A percentile compares a stretch with the other conserved stretches of the same genome.
Conservation (phyloP, 202 grass and related monocot genomes). For the Bolboschoenoplectus hybrid region DNA sequence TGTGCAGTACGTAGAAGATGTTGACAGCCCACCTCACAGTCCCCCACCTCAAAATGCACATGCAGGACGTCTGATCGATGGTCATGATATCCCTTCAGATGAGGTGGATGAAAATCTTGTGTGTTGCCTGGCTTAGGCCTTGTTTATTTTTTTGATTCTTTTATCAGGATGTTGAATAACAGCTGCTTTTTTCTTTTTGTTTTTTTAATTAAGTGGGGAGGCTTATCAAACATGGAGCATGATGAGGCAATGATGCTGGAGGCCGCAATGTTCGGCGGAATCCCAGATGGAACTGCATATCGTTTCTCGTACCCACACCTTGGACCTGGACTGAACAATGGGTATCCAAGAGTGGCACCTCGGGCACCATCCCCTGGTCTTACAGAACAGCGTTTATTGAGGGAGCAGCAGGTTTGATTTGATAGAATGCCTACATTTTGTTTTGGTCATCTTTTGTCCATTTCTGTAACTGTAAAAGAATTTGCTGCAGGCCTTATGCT, state of each 20-base stretch:
- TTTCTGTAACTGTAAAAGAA: not conserved
- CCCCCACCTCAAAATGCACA: conserved; percentile 43
- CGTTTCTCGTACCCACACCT: conserved; percentile 59
- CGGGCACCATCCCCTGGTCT: conserved; percentile 67
- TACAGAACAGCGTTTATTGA: conserved; percentile 80
- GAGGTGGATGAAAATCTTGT: conserved; percentile 50
- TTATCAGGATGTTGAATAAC: conserved; percentile 31
- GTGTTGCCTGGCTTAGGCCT: conserved; percentile 29
- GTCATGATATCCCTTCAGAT: conserved; percentile 51
- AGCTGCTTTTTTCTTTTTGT: conserved; percentile 35
- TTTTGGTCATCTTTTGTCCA: conserved; percentile 3
- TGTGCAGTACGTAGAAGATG: conserved; percentile 47
- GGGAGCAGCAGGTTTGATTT: conserved; percentile 83
- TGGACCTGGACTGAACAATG: conserved; percentile 32
- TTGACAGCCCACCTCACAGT: conserved; percentile 47
- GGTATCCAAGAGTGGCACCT: conserved; percentile 14
- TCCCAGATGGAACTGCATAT: conserved; percentile 70
- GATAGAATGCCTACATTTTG: conserved; percentile 15
- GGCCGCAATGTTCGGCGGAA: conserved; percentile 91
- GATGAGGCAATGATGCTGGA: conserved; percentile 99
- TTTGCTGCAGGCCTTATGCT: not conserved
- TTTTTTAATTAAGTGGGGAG: conserved; percentile 70
- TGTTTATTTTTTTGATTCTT: conserved; percentile 21
- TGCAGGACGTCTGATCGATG: conserved; percentile 41
- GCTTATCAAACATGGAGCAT: conserved; percentile 86